These are phyloP conservation scores for Avena sativa DNA, from an alignment of 176 grass and related monocot genomes.

Conservation along the genomic window DNA sequence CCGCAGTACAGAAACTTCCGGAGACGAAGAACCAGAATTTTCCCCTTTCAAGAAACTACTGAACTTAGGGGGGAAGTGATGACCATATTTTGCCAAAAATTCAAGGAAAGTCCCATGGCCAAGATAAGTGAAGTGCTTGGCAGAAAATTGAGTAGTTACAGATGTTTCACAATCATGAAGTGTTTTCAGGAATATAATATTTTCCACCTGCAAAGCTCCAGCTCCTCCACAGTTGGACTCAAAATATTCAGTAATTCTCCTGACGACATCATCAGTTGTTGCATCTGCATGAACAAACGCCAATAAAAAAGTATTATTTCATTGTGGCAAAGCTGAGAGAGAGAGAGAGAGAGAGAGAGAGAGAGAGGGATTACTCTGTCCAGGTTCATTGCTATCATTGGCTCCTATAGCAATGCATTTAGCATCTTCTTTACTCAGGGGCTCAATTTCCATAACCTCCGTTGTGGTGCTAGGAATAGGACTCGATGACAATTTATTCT, in stretches of 20 bases:
- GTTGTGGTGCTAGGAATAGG: constrained; percentile 54
- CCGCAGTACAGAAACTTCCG: constrained; percentile 61
- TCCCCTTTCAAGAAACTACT: constrained; percentile 55
- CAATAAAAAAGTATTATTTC: constrained; percentile 29
- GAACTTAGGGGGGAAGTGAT: constrained; percentile 53
- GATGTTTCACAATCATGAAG: constrained; percentile 74
- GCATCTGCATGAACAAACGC: constrained; percentile 49
- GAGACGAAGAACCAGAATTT: constrained; percentile 40
- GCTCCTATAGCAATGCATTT: constrained; percentile 34
- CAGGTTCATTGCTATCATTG: constrained; percentile 33
- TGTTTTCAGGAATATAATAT: constrained; percentile 47
- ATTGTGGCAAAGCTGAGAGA: constrained; percentile 8
- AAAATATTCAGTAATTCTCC: constrained; percentile 70
- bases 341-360: constrained; percentile 3
- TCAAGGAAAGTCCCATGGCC: constrained; percentile 78
- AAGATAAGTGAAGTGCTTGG: constrained; percentile 72
- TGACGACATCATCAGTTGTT: constrained; percentile 64
- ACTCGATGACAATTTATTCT: constrained; percentile 55
- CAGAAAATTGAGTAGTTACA: constrained; percentile 63
- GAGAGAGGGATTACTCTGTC: constrained; percentile 31
- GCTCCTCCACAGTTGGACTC: constrained; percentile 52
- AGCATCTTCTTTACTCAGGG: constrained; percentile 60
- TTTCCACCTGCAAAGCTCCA: constrained; percentile 39
- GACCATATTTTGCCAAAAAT: constrained; percentile 75
- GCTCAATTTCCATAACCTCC: constrained; percentile 74